Percentiles rank a stretch among this genome's conserved stretches.
Conservation (phyloP, 1,284 basidiomycete genomes). For the Sparassis latifolia region DNA sequence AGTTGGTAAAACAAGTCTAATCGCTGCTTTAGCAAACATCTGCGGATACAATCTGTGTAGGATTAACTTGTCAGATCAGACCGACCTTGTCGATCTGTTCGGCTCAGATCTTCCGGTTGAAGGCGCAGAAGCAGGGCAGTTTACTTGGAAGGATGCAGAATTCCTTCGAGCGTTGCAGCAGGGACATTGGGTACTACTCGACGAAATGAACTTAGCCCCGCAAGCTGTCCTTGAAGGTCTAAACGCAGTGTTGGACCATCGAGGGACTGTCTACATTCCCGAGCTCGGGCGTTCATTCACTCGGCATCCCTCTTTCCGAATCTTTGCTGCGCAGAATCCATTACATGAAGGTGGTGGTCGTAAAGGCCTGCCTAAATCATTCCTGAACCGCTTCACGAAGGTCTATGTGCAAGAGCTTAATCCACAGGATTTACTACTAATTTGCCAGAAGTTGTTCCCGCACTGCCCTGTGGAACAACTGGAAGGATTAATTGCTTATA, state of each 20-base stretch:
- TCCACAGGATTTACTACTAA: conserved; percentile 71
- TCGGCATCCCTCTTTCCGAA: conserved; percentile 87
- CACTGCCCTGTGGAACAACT: conserved; percentile 49
- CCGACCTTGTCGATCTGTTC: conserved; percentile 94
- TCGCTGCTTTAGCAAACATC: conserved; percentile 82
- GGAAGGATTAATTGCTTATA: conserved; percentile 82
- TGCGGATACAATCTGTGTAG: conserved; percentile 81
- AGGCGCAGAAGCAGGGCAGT: conserved; percentile 87
- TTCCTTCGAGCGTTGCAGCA: conserved; percentile 91
- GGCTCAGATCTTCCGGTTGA: conserved; percentile 96
- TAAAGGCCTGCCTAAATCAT: conserved; percentile 96
- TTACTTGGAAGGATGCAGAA: conserved; percentile 96
- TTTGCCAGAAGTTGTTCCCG: conserved; percentile 77
- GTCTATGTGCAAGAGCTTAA: conserved; percentile 91
- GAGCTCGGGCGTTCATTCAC: conserved; percentile 89
- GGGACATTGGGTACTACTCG: conserved; percentile 94
- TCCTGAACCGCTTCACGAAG: conserved; percentile 97
- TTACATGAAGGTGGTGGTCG: conserved; percentile 94
- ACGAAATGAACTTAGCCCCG: conserved; percentile 98
- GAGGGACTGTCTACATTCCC: conserved; percentile 92
- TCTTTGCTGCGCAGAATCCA: conserved; percentile 98
- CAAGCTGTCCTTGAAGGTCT: conserved; percentile 96
- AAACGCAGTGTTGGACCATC: conserved; percentile 95
- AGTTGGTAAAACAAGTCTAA: conserved; percentile 97
- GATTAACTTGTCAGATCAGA: conserved; percentile 99